Percentiles rank a stretch among this genome's conserved stretches.
Conservation (phyloP, 306 rosid genomes). For the Cicer bijugum region DNA sequence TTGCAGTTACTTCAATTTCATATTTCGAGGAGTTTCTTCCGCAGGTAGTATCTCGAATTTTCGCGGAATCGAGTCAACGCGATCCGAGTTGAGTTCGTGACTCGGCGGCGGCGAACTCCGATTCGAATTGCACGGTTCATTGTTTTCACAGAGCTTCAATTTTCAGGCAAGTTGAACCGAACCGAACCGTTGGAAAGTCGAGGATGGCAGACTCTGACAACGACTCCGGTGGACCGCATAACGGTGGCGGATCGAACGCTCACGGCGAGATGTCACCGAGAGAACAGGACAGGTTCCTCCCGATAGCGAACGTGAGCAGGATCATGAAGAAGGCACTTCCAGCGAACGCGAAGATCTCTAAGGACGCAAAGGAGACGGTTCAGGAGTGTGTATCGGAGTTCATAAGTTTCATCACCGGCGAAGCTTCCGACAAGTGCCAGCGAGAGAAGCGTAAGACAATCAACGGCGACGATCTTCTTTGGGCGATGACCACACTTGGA, state of each 20-base stretch:
- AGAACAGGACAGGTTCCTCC: conserved; percentile 82
- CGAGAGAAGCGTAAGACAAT: conserved; percentile 91
- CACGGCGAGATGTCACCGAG: conserved; percentile 66
- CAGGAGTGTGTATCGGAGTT: conserved; percentile 97
- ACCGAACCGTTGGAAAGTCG: not conserved
- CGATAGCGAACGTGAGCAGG: conserved; percentile 92
- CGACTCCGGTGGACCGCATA: conserved; percentile 69
- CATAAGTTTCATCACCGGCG: conserved; percentile 94
- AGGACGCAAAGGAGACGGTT: conserved; percentile 93
- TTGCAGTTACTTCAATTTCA: not conserved
- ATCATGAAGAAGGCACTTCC: conserved; percentile 94
- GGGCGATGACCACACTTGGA: conserved; percentile 95
- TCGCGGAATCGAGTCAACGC: conserved; percentile 10
- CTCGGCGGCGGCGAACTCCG: not conserved
- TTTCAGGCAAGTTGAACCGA: not conserved
- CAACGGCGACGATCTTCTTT: conserved; percentile 92
- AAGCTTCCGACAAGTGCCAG: conserved; percentile 96
- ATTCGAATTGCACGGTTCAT: not conserved
- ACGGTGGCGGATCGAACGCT: conserved; percentile 39
- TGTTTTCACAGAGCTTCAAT: not conserved
- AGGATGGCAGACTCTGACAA: conserved; percentile 91
- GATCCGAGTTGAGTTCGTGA: not conserved
- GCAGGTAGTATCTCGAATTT: not conserved
- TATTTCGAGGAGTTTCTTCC: not conserved
- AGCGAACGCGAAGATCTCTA: conserved; percentile 93